Base-by-base conservation (phyloP, 768 basidiomycete species). In the Boletus vinaceobasis region DNA sequence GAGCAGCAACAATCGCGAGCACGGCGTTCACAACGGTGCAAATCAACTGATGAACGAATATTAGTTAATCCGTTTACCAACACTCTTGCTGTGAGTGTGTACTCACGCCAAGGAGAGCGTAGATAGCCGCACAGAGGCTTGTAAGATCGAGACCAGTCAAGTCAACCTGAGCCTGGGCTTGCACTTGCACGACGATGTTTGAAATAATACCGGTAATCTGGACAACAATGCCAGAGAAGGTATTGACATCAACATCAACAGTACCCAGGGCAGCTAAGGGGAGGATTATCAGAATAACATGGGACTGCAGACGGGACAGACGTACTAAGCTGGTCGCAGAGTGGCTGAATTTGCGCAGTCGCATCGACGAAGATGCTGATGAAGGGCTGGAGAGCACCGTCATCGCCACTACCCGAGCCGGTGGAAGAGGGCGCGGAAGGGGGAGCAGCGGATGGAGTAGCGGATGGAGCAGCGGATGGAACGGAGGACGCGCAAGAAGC, bases 61-160 rank as follows among this genome's bases (percentile, higher is more conserved):
- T 17, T 17, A n/a, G 7, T 37, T 17, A 37, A 4, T 23, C 23
- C 23, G 2, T 23, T 2, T 4, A 23, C 4, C 23, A 23, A 2
- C 23, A 23, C 23, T 23, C 23, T 23, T 4, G 23, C 23, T 23
- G 23, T 23, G 23, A 23, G 36, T n/a, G 2, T 13, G 10, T 7
- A 56, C 60, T 46, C 23, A 60, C 59, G 4, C 5, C 5, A 17
- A 61, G 33, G n/a, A 46, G 32, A 40, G 6, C 53, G 2, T 50
- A 36, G 19, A 61, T 44, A 9, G 36, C 11, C 0, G 6, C 10
- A 26, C 50, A 43, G 21, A 56, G 46, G 33, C 8, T 39, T 1
- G 43, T 26, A 5, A 60, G 29, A 19, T 48, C 49, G 13, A 54
- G 27, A 8, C 43, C 37, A 7, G 21, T 3, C 44, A 51, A 7